Evolutionary conservation across 2,329 filamentous ascomycete genomes (phyloP).

Genomic region (Didymella exigua): DNA sequence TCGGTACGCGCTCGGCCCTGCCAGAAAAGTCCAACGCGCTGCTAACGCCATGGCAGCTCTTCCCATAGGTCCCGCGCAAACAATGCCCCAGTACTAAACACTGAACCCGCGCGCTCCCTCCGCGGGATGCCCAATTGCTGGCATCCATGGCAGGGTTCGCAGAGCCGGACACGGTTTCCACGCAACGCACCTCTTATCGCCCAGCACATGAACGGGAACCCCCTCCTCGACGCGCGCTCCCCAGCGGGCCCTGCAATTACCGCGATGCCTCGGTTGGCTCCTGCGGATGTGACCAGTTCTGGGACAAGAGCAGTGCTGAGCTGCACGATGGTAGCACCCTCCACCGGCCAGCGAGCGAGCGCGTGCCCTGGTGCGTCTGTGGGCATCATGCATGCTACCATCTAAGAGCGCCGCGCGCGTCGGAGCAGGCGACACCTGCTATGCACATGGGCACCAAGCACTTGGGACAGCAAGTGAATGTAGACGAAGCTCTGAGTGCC

Average conservation of each 20-base stretch:
- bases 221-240: constrained; percentile 46
- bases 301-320: constrained; percentile 47
- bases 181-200: constrained; percentile 22
- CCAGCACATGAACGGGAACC: constrained; percentile 22
- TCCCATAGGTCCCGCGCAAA: constrained; percentile 18
- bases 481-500: constrained; percentile 15
- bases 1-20: constrained; percentile 41
- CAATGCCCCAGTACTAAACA: constrained; percentile 40
- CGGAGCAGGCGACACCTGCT: constrained; percentile 20
- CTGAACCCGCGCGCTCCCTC: constrained; percentile 34
- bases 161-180: constrained; percentile 30
- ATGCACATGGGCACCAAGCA: constrained; percentile 16
- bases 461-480: constrained; percentile 16
- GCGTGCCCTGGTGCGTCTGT: constrained; percentile 57
- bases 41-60: constrained; percentile 36
- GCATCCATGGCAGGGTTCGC: constrained; percentile 45
- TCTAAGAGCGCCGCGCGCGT: constrained; percentile 35
- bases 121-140: constrained; percentile 41
- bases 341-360: constrained; percentile 33
- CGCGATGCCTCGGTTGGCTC: constrained; percentile 53
- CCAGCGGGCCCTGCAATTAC: constrained; percentile 60
- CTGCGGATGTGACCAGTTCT: constrained; percentile 63
- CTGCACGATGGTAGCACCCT: constrained; percentile 38
- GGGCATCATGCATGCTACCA: constrained; percentile 65
- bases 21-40: constrained; percentile 19